Evolutionary conservation across 2,329 filamentous ascomycete genomes (phyloP).

Genomic region (Neonectria hederae): DNA sequence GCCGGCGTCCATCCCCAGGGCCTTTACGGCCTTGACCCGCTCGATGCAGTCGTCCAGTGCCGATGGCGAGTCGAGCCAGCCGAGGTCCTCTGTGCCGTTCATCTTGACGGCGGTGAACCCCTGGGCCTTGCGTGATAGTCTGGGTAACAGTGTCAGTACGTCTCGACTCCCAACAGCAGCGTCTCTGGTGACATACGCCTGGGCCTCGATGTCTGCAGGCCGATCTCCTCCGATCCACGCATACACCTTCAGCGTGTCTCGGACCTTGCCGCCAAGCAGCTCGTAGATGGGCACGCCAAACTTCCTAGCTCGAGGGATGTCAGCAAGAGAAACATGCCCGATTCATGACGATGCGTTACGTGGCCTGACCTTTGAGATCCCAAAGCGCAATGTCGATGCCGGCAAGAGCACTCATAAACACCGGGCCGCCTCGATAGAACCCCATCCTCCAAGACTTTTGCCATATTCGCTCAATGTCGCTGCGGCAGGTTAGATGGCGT

Average conservation of each 20-base stretch:
- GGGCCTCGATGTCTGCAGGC: conserved; percentile 70
- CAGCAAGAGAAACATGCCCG: neutral
- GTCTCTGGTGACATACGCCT: conserved; percentile 60
- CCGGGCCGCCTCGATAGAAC: conserved; percentile 81
- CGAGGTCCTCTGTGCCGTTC: conserved; percentile 81
- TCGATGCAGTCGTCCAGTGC: conserved; percentile 71
- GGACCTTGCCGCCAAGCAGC: conserved; percentile 77
- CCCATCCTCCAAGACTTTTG: conserved; percentile 75
- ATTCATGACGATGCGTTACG: neutral
- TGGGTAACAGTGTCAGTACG: conserved; percentile 39
- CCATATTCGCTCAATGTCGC: conserved; percentile 85
- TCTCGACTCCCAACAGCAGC: neutral
- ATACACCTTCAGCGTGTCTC: conserved; percentile 76
- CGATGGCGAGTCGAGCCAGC: conserved; percentile 78
- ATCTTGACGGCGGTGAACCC: conserved; percentile 78
- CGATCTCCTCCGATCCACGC: conserved; percentile 82
- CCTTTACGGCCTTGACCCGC: conserved; percentile 74
- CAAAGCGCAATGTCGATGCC: conserved; percentile 84
- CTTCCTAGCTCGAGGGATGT: conserved; percentile 49
- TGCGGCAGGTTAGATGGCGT: conserved; percentile 41
- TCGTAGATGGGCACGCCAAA: conserved; percentile 75
- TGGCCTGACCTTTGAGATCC: conserved; percentile 70
- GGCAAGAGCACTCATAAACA: conserved; percentile 81
- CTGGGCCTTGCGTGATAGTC: conserved; percentile 63
- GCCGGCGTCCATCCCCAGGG: conserved; percentile 75